These are phyloP conservation scores for Ustilago bromivora DNA, from an alignment of 1,284 basidiomycete genomes.

Conservation along the genomic window DNA sequence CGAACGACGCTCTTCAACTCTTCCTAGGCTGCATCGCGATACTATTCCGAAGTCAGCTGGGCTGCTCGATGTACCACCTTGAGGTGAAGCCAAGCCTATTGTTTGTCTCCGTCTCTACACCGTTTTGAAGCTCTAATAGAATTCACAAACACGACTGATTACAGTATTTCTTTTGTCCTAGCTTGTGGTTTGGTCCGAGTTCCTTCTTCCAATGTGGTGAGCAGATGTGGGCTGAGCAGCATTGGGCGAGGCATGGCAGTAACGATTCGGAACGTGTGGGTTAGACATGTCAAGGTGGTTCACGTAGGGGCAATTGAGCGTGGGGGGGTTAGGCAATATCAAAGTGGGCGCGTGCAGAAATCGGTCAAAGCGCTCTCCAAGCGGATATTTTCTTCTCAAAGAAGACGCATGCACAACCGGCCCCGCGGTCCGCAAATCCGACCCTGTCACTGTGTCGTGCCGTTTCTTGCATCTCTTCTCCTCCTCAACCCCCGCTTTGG, in stretches of 20 bases:
- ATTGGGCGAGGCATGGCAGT: too few relatives aligned
- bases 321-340: not conserved
- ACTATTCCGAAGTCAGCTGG: too few relatives aligned
- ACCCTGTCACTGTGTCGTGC: too few relatives aligned
- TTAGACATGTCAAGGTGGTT: not conserved
- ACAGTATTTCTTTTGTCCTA: too few relatives aligned
- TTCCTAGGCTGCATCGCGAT: constrained; percentile 2
- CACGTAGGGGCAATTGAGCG: not conserved
- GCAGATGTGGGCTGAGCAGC: too few relatives aligned
- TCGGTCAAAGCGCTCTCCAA: not conserved
- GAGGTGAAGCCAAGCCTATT: not conserved
- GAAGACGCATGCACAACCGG: not conserved
- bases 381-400: not conserved
- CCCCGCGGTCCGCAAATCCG: not conserved
- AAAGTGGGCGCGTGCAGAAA: not conserved
- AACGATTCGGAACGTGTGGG: too few relatives aligned
- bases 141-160: not conserved
- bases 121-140: not conserved
- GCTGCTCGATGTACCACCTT: too few relatives aligned
- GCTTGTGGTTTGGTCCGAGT: not conserved
- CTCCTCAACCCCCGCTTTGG: not conserved
- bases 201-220: too few relatives aligned
- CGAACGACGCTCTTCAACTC: too few relatives aligned
- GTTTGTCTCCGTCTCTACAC: not conserved
- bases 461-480: not conserved